These are phyloP conservation scores for Lanmaoa pseudosensibilis DNA, from an alignment of 768 basidiomycete species.

Conservation along the genomic window DNA sequence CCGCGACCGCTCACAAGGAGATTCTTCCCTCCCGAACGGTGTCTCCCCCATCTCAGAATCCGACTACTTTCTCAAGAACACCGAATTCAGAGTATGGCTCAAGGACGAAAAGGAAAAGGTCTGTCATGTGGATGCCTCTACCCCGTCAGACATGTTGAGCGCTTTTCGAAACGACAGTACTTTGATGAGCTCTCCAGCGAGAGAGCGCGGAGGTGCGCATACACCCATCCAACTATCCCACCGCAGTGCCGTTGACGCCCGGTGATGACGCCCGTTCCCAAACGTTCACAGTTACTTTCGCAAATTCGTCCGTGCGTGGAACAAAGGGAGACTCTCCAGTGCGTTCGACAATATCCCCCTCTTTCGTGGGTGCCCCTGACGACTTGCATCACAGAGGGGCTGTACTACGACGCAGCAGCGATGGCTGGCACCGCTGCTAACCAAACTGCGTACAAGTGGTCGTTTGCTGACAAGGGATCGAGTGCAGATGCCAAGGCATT, in stretches of 20 bases:
- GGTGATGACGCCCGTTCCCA: constrained; percentile 13
- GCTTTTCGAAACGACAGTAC: constrained; percentile 34
- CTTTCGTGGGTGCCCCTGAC: neutral
- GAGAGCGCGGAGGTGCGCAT: constrained; percentile 1
- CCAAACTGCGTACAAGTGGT: constrained; percentile 87
- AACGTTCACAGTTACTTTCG: constrained; percentile 69
- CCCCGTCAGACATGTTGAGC: neutral
- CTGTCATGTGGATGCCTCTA: constrained; percentile 6
- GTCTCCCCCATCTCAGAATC: constrained; percentile 70
- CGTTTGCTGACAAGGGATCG: constrained; percentile 68
- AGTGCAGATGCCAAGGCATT: constrained; percentile 60
- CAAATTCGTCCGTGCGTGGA: constrained; percentile 93
- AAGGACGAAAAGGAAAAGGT: constrained; percentile 70
- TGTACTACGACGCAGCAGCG: constrained; percentile 64
- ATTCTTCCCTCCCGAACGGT: constrained; percentile 49
- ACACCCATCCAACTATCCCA: neutral
- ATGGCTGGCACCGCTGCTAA: constrained; percentile 55
- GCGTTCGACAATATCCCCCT: neutral
- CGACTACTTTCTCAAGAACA: constrained; percentile 87
- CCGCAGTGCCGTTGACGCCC: constrained; percentile 33
- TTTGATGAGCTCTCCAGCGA: constrained; percentile 60
- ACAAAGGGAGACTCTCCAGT: constrained; percentile 74
- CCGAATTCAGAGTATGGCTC: constrained; percentile 82
- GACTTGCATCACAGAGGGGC: constrained; percentile 37
- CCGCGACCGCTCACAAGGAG: constrained; percentile 38